Evolutionary conservation across 495 filamentous ascomycete genomes (phyloP).

Genomic region (Neurospora sp.): DNA sequence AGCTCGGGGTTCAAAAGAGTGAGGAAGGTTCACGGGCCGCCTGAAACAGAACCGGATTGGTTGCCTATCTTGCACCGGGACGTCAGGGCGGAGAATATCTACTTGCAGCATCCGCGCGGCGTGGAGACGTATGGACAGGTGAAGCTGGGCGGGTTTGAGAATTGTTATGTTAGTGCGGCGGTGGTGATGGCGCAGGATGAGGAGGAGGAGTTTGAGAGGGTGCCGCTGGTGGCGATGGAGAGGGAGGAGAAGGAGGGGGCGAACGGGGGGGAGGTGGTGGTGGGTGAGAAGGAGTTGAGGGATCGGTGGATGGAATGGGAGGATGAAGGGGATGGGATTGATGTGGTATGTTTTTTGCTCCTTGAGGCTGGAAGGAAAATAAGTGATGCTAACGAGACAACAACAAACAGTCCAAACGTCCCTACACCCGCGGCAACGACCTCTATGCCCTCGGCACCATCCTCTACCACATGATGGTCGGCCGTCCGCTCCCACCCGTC

Average conservation of each 20-base stretch:
- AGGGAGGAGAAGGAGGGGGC: not conserved
- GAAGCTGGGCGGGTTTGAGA: slow-evolving; percentile 36
- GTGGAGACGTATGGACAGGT: slow-evolving; percentile 37
- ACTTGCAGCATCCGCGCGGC: slow-evolving; percentile 32
- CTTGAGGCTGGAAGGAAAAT: not conserved
- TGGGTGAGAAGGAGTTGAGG: not conserved
- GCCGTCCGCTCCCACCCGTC: slow-evolving; percentile 7
- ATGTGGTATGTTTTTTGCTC: slow-evolving; percentile 1
- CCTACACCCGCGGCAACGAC: slow-evolving; percentile 23
- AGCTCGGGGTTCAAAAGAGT: slow-evolving; percentile 1
- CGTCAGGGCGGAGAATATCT: slow-evolving; percentile 32
- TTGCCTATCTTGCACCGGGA: slow-evolving; percentile 35
- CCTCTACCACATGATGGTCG: slow-evolving; percentile 31
- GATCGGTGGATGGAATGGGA: slow-evolving; percentile 1
- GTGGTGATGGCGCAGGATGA: slow-evolving; percentile 15
- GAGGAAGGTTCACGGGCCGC: not conserved
- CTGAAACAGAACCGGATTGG: slow-evolving; percentile 27
- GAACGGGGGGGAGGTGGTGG: too few relatives aligned
- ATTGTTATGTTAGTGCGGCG: slow-evolving; percentile 5
- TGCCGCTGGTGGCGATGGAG: slow-evolving; percentile 6
- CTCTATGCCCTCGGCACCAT: slow-evolving; percentile 26
- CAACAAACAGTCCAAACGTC: slow-evolving; percentile 8
- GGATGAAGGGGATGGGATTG: not conserved
- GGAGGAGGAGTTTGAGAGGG: slow-evolving; percentile 9
- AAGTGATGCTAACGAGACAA: not conserved